These are phyloP conservation scores for Arthrobotrys pseudoclavata DNA, from an alignment of 2,329 filamentous ascomycete genomes.

Conservation along the genomic window DNA sequence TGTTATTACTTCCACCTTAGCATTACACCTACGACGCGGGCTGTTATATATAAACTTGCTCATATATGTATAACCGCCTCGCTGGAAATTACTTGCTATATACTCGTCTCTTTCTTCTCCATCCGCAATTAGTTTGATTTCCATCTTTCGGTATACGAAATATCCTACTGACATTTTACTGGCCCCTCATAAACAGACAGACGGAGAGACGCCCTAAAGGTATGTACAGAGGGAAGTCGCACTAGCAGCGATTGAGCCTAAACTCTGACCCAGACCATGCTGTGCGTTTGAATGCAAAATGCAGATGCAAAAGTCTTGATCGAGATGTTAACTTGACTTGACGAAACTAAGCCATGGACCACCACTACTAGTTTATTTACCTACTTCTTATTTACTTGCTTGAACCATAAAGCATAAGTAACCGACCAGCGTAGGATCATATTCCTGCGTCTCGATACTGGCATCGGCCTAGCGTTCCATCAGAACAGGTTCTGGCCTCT, in stretches of 20 bases:
- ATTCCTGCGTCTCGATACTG: slow-evolving; percentile 25
- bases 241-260: not conserved
- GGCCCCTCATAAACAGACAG: too few relatives aligned
- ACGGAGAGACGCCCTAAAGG: not conserved
- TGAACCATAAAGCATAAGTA: slow-evolving; percentile 35
- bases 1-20: slow-evolving; percentile 2
- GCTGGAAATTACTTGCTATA: slow-evolving; percentile 14
- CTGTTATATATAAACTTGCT: not conserved
- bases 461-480: slow-evolving; percentile 41
- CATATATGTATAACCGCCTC: slow-evolving; percentile 11
- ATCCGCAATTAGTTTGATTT: not conserved
- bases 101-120: slow-evolving; percentile 3
- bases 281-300: too few relatives aligned
- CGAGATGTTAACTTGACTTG: too few relatives aligned
- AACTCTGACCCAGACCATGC: not conserved
- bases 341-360: too few relatives aligned
- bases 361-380: too few relatives aligned
- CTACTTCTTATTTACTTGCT: too few relatives aligned
- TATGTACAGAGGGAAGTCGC: not conserved
- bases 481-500: slow-evolving; percentile 54
- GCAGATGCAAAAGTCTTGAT: too few relatives aligned
- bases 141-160: too few relatives aligned
- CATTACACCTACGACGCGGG: not conserved
- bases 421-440: slow-evolving; percentile 41
- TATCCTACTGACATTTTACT: too few relatives aligned